Evolutionary conservation across 805 yeast genomes (phyloP).

Genomic region (Myxozyma nipponensis): DNA sequence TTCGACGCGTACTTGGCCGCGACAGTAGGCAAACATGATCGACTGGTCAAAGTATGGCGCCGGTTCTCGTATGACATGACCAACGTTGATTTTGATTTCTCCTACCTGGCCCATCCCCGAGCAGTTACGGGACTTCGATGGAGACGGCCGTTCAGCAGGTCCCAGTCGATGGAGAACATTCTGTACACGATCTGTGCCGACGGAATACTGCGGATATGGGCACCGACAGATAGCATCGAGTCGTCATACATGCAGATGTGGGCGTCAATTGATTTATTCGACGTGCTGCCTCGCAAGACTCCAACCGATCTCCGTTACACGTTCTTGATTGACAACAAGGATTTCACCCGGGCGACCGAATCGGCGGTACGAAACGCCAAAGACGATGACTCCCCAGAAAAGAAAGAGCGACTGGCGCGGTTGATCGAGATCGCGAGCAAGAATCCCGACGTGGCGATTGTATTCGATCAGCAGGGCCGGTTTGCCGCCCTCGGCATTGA

Average conservation of each 20-base stretch:
- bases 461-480: constrained; percentile 28
- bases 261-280: constrained; percentile 45
- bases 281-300: constrained; percentile 22
- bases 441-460: constrained; percentile 30
- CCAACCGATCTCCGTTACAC: constrained; percentile 18
- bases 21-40: constrained; percentile 58
- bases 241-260: constrained; percentile 43
- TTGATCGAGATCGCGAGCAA: constrained; percentile 26
- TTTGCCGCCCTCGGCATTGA: constrained; percentile 29
- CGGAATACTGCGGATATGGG: constrained; percentile 61
- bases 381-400: constrained; percentile 2
- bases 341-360: constrained; percentile 30
- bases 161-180: constrained; percentile 45
- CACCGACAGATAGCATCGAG: constrained; percentile 30
- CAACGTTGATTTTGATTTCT: constrained; percentile 57
- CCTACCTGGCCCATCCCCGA: constrained; percentile 62
- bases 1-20: constrained; percentile 68
- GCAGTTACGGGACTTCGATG: constrained; percentile 57
- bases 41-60: constrained; percentile 72
- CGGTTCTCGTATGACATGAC: constrained; percentile 64
- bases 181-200: constrained; percentile 66
- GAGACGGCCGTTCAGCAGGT: constrained; percentile 44
- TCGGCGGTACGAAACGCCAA: constrained; percentile 28
- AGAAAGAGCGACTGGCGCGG: constrained; percentile 6
- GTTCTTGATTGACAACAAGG: constrained; percentile 27